Base-by-base conservation (phyloP, 139 green algal genomes). In the Picochlorum costavermella region DNA sequence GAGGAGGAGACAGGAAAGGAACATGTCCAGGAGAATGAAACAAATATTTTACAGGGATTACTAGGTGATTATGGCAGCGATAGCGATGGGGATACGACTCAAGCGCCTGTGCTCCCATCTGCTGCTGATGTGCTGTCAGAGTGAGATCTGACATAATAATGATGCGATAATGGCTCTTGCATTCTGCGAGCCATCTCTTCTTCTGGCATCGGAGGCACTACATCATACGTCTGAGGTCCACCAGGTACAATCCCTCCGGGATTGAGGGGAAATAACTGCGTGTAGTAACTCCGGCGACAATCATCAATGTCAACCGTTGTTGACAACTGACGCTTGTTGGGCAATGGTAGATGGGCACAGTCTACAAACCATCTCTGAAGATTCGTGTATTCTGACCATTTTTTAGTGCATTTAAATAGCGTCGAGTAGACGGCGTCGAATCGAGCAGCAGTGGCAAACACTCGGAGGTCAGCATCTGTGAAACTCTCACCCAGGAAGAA, bases 261-360 rank as follows among this genome's bases (percentile, higher is more conserved):
- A 69, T 98, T 98, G 3, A 98, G 72, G 0, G 92, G 92, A 67
- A 97, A 98, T 10, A 98, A 81, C 55, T 77, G 75, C 5, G 37
- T 61, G 60, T 80, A 94, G 70, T 98, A 98, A 56, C 68, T 86
- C 2, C 50, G 49, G 1, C 83, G 68, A 2, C 84, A 83, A 4
- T 77, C 85, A 9, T 87, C 86, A 16, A 96, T 62, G 67, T 98
- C 83, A 0, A 95, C 84, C 92, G 49, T 89, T 72, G 1, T 23
- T 16, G 4, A n/a, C 10, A 66, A 16, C 20, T 17, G 16, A 5
- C 13, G 5, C 23, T 64, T 25, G 43, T 40, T 28, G 1, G 66
- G 11, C 56, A 91, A 72, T 75, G 87, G 72, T 73, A 90, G 26
- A 44, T 49, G 37, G 17, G 50, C 43, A 50, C 96, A 73, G 67